Evolutionary conservation across 495 filamentous ascomycete species (phyloP).

Genomic region (Hapsidospora chrysogenum): DNA sequence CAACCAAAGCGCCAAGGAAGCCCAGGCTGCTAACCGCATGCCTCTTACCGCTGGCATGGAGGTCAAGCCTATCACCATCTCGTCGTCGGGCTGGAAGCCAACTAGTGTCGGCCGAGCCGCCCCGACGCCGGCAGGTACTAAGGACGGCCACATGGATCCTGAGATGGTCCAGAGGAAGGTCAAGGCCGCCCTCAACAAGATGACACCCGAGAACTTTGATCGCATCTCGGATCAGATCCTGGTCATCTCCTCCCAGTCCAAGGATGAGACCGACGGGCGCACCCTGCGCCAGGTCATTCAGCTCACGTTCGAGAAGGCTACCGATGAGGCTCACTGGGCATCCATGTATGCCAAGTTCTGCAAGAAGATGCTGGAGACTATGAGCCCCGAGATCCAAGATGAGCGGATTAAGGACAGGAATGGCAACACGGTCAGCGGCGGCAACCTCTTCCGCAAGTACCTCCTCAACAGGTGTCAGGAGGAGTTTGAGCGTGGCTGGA

Average conservation of each 20-base stretch:
- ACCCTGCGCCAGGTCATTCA: constrained; percentile 96
- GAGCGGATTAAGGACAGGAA: constrained; percentile 79
- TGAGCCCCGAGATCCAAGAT: constrained; percentile 91
- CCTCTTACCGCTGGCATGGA: constrained; percentile 70
- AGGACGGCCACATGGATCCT: constrained; percentile 53
- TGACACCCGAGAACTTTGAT: constrained; percentile 98
- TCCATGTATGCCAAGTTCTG: constrained; percentile 99
- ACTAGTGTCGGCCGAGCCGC: constrained; percentile 39
- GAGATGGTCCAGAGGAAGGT: constrained; percentile 97
- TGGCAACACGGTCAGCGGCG: constrained; percentile 75
- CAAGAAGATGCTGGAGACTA: constrained; percentile 87
- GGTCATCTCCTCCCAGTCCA: constrained; percentile 82
- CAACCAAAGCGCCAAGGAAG: constrained; percentile 37
- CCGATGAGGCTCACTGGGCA: constrained; percentile 96
- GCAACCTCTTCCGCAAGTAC: constrained; percentile 93
- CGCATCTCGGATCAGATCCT: constrained; percentile 89
- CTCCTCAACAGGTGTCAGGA: constrained; percentile 96
- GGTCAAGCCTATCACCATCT: constrained; percentile 57
- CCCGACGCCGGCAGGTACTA: constrained; percentile 22
- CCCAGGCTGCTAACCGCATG: constrained; percentile 61
- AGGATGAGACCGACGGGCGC: constrained; percentile 84
- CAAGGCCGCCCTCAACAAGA: constrained; percentile 96
- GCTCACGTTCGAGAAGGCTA: constrained; percentile 97
- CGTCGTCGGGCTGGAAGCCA: constrained; percentile 79
- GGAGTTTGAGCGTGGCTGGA: constrained; percentile 98